These are phyloP conservation scores for Boletellus emodensis DNA, from an alignment of 768 basidiomycete genomes.

Conservation along the genomic window DNA sequence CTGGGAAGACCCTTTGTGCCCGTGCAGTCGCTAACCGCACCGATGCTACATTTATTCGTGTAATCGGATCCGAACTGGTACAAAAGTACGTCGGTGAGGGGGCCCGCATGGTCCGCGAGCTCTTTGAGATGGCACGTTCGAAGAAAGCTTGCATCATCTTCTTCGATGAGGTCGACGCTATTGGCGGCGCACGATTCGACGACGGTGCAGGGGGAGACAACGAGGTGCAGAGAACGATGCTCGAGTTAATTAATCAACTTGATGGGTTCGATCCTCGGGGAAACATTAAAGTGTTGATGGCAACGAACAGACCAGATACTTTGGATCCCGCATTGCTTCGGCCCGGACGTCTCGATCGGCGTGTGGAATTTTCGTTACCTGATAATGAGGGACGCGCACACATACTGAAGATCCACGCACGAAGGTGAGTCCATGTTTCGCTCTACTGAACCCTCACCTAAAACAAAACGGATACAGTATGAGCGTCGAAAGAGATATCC, in stretches of 20 bases:
- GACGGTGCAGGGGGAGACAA: slow-evolving; percentile 99
- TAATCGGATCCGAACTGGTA: slow-evolving; percentile 98
- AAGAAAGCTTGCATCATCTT: slow-evolving; percentile 99
- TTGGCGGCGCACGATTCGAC: slow-evolving; percentile 96
- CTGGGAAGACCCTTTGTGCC: slow-evolving; percentile 98
- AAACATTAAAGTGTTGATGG: slow-evolving; percentile 99
- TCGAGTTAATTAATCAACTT: slow-evolving; percentile 97
- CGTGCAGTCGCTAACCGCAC: slow-evolving; percentile 98
- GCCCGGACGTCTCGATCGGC: slow-evolving; percentile 92
- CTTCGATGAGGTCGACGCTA: slow-evolving; percentile 98
- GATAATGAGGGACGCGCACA: slow-evolving; percentile 96
- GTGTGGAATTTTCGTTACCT: slow-evolving; percentile 94
- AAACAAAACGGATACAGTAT: slow-evolving; percentile 52
- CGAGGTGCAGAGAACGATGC: slow-evolving; percentile 98
- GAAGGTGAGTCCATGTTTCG: slow-evolving; percentile 55
- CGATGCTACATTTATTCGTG: slow-evolving; percentile 98
- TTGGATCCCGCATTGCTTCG: slow-evolving; percentile 94
- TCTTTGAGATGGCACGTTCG: slow-evolving; percentile 98
- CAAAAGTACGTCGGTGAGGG: slow-evolving; percentile 99
- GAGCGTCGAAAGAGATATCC: slow-evolving; percentile 95
- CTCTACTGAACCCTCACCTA: background rate
- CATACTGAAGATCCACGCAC: slow-evolving; percentile 93
- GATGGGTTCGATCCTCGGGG: slow-evolving; percentile 98
- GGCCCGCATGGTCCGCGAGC: slow-evolving; percentile 95
- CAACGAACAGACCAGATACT: slow-evolving; percentile 98